Conservation (phyloP, 2,329 filamentous ascomycete genomes). For the Ophiostoma sp. region DNA sequence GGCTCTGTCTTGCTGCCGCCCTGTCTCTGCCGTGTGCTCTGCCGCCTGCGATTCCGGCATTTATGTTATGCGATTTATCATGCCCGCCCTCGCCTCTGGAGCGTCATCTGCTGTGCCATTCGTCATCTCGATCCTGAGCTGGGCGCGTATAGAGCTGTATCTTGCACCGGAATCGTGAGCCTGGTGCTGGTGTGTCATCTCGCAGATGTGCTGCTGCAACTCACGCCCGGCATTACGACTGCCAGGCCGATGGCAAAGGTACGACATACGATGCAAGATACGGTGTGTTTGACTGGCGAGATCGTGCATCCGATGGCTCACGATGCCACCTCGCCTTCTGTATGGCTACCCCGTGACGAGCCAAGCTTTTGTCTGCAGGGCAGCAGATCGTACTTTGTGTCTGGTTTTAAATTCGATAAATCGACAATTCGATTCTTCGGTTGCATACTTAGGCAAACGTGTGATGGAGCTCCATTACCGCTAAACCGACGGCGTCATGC, state of each 20-base stretch:
- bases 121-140: not conserved
- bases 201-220: not conserved
- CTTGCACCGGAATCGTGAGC: not conserved
- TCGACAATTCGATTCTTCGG: not conserved
- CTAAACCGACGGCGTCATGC: too few relatives aligned
- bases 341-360: not conserved
- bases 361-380: not conserved
- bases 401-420: not conserved
- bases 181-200: not conserved
- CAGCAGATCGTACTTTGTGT: not conserved
- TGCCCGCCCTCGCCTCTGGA: not conserved
- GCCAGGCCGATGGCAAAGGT: not conserved
- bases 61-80: not conserved
- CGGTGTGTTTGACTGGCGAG: not conserved
- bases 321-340: conserved; percentile 4
- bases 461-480: too few relatives aligned
- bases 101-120: not conserved
- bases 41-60: not conserved
- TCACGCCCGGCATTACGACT: not conserved
- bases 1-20: not conserved
- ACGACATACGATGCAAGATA: not conserved
- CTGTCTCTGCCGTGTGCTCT: not conserved
- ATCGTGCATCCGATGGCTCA: not conserved
- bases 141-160: too few relatives aligned
- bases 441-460: too few relatives aligned